Base-by-base conservation (phyloP, 441 rosid genomes). In the Syzygium malaccense region DNA sequence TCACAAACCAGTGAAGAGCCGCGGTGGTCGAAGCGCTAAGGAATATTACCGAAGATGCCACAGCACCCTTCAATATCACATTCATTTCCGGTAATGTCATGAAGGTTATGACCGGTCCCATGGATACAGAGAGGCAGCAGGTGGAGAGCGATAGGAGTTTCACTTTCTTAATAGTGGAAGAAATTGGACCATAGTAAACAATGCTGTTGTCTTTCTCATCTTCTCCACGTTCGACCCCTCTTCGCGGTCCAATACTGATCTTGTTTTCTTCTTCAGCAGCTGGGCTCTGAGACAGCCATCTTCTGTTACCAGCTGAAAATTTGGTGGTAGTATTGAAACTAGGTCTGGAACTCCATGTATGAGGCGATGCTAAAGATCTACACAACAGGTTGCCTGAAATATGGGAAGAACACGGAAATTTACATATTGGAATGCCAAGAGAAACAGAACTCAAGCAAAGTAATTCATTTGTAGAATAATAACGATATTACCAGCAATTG, bases 121-220 rank as follows among this genome's bases (percentile, higher is more conserved):
- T 88, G 45, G 98, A 96, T n/a, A 98, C 98, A 0, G 99, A 97
- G 86, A 97, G 99, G 90, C 99, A 96, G 95, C 98, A 97, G 55
- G 99, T 98, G 85, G 99, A 97, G 88, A 98, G 99, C 8, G 99
- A 98, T 66, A 96, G 97, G 89, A 98, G 89, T 90, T 96, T 98
- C 89, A 98, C 99, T 94, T 98, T 98, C 95, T 95, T 97, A 86
- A 98, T 93, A 87, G 98, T 97, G 62, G 98, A 94, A 87, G 99
- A 96, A 91, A 98, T 95, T 10, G 98, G 98, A 48, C 99, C 99
- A 37, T 92, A 58, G 91, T 98, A 98, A 86, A 94, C 93, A 28
- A 97, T 91, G 15, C 91, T 91, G 0, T 79, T 88, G 18, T 96
- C 98, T 86, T 95, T 92, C 86, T 93, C 94, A 57, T 93, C 94